phyloP scores from a whole-genome alignment of 306 rosid species.

The Amphicarpaea edgeworthii region DNA sequence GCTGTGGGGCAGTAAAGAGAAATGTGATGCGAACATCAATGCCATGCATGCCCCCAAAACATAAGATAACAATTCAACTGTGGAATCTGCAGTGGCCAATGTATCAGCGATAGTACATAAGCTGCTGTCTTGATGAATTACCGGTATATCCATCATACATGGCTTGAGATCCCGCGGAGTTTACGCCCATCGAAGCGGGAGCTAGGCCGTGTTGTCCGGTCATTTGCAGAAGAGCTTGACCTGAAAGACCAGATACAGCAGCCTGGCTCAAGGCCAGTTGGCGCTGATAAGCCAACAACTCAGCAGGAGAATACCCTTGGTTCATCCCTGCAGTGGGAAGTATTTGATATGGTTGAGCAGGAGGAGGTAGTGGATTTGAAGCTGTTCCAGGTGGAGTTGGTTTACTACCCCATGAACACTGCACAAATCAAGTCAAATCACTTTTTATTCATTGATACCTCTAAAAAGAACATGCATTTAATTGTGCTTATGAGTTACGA shows the following conservation, averaged over 20 bases:
- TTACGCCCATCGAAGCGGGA: slow-evolving; percentile 68
- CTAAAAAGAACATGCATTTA: background rate
- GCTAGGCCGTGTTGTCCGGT: slow-evolving; percentile 66
- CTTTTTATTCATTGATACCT: background rate
- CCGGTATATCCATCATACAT: slow-evolving; percentile 76
- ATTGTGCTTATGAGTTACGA: background rate
- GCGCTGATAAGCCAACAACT: slow-evolving; percentile 78
- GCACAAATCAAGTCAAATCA: slow-evolving; percentile 37
- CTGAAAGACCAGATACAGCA: slow-evolving; percentile 70
- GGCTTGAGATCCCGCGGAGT: slow-evolving; percentile 68
- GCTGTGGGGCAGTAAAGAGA: slow-evolving; percentile 44
- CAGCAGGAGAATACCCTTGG: slow-evolving; percentile 78
- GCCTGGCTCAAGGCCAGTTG: slow-evolving; percentile 80
- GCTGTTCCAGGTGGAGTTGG: slow-evolving; percentile 73
- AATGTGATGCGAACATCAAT: slow-evolving; percentile 40
- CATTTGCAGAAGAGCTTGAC: slow-evolving; percentile 70
- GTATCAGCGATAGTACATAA: slow-evolving; percentile 70
- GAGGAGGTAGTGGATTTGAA: slow-evolving; percentile 64
- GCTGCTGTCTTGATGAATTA: slow-evolving; percentile 74
- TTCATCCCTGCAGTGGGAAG: slow-evolving; percentile 72
- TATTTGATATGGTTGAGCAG: slow-evolving; percentile 71
- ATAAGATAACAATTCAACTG: slow-evolving; percentile 35
- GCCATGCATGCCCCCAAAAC: no score
- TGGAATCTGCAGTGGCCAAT: slow-evolving; percentile 39
- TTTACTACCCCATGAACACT: slow-evolving; percentile 76